Evolutionary conservation across 2,329 filamentous ascomycete genomes (phyloP).

Genomic region (Exophiala sp.): DNA sequence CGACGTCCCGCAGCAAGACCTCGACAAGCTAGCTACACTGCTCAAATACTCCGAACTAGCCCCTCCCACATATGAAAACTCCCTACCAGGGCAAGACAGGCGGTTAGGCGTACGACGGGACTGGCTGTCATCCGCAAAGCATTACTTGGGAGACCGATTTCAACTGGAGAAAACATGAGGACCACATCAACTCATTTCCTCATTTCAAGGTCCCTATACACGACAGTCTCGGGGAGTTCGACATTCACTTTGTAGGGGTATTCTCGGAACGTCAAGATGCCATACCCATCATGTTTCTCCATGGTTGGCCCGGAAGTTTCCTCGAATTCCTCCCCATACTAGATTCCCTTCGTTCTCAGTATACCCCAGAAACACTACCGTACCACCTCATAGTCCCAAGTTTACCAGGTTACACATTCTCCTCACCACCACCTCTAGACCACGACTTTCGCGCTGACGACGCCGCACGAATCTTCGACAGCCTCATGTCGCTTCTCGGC

Average conservation of each 20-base stretch:
- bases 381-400: conserved; percentile 58
- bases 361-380: conserved; percentile 49
- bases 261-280: conserved; percentile 53
- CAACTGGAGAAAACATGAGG: conserved; percentile 27
- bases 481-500: conserved; percentile 52
- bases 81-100: conserved; percentile 30
- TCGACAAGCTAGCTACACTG: conserved; percentile 46
- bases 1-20: conserved; percentile 40
- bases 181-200: conserved; percentile 49
- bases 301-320: conserved; percentile 42
- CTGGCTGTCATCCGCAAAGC: conserved; percentile 16
- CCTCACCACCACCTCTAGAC: conserved; percentile 44
- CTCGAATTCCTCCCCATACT: conserved; percentile 56
- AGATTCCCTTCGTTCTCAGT: conserved; percentile 43
- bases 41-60: conserved; percentile 48
- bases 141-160: conserved; percentile 12
- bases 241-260: conserved; percentile 54
- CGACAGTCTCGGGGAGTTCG: conserved; percentile 35
- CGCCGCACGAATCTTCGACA: conserved; percentile 46
- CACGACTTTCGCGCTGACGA: conserved; percentile 42
- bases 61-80: conserved; percentile 29
- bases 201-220: conserved; percentile 47
- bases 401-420: conserved; percentile 54
- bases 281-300: conserved; percentile 49
- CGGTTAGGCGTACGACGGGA: conserved; percentile 7